Evolutionary conservation across 345 rosid genomes (phyloP).

Genomic region (Acer yangbiense): DNA sequence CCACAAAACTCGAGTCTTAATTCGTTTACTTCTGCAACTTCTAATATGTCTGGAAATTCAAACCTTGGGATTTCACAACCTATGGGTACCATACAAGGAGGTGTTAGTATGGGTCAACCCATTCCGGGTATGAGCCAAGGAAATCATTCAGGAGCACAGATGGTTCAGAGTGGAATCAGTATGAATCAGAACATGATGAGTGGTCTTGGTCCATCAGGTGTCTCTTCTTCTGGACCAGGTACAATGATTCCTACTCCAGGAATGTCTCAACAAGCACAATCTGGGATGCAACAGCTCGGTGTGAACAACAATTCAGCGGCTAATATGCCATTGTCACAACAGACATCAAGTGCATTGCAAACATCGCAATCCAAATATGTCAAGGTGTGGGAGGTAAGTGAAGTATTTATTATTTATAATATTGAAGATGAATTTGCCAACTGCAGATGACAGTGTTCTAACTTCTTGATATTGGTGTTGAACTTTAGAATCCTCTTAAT

Average conservation of each 20-base stretch:
- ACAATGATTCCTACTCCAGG: constrained; percentile 94
- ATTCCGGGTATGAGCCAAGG: constrained; percentile 79
- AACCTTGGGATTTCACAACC: constrained; percentile 81
- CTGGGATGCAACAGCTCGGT: constrained; percentile 69
- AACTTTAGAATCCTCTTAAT: neutral
- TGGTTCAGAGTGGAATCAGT: constrained; percentile 78
- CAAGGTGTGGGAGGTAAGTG: constrained; percentile 94
- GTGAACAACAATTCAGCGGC: constrained; percentile 61
- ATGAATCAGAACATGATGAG: constrained; percentile 76
- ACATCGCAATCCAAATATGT: constrained; percentile 80
- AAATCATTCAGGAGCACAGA: constrained; percentile 71
- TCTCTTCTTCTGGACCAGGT: constrained; percentile 72
- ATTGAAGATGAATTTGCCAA: constrained; percentile 16
- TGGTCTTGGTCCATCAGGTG: constrained; percentile 66
- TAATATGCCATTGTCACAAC: constrained; percentile 75
- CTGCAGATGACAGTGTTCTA: neutral
- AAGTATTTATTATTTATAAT: neutral
- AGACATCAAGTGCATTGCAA: constrained; percentile 67
- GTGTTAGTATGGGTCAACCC: constrained; percentile 52
- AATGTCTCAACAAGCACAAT: constrained; percentile 72
- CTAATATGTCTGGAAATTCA: constrained; percentile 65
- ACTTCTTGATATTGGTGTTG: neutral
- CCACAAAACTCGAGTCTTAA: constrained; percentile 58
- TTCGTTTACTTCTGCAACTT: constrained; percentile 57
- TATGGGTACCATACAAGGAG: constrained; percentile 54